Conservation (phyloP, 208 protist genomes). For the Leishmania tarentolae region DNA sequence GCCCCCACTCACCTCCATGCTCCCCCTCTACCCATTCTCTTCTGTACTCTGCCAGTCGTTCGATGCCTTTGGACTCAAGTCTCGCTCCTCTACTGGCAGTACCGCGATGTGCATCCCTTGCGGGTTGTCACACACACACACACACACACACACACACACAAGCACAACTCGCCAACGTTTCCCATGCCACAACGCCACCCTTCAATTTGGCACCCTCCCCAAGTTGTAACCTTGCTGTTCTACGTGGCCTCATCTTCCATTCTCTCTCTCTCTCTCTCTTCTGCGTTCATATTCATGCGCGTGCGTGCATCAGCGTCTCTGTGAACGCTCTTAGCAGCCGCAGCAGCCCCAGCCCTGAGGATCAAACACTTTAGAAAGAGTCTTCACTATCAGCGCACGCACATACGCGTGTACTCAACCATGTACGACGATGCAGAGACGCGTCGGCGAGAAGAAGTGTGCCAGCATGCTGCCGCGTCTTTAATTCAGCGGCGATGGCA, state of each 20-base stretch:
- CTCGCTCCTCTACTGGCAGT: background rate
- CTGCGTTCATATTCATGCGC: background rate
- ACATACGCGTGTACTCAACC: background rate
- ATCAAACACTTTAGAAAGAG: background rate
- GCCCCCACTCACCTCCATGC: background rate
- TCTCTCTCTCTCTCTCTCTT: background rate
- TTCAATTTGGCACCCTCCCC: background rate
- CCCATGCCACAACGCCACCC: no score
- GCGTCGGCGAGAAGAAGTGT: constrained; percentile 50
- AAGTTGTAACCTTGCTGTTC: background rate
- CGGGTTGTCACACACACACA: background rate
- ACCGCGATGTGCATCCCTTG: background rate
- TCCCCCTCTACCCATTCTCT: background rate
- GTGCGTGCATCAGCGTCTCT: background rate
- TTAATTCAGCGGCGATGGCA: constrained; percentile 82
- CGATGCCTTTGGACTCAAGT: background rate
- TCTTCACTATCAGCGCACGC: background rate
- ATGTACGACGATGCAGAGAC: constrained; percentile 54
- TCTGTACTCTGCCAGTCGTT: background rate
- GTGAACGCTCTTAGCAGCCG: background rate
- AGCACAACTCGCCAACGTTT: no score
- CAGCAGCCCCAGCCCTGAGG: background rate
- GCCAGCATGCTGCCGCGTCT: constrained; percentile 50
- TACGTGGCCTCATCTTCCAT: background rate
- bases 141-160: background rate